phyloP scores from a whole-genome alignment of 768 basidiomycete species.

The Mrakia frigida region DNA sequence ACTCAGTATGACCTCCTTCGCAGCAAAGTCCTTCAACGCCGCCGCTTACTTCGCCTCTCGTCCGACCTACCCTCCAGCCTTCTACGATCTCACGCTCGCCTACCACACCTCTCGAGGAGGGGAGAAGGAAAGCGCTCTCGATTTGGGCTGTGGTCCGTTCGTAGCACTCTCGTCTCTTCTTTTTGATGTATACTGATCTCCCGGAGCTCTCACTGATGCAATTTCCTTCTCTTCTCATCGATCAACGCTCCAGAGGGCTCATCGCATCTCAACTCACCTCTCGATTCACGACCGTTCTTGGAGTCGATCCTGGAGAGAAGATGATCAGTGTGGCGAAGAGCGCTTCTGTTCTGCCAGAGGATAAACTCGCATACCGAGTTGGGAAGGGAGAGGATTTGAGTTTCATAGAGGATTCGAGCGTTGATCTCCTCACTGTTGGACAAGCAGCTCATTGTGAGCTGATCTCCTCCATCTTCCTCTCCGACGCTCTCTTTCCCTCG shows the following conservation, averaged over 20 bases:
- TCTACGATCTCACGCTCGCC: constrained; percentile 60
- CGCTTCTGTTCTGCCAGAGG: constrained; percentile 14
- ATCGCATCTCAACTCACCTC: constrained; percentile 56
- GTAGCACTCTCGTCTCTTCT: constrained; percentile 45
- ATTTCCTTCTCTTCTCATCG: not conserved
- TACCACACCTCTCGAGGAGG: constrained; percentile 51
- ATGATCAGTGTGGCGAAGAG: constrained; percentile 54
- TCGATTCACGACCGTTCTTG: constrained; percentile 59
- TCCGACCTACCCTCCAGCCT: constrained; percentile 64
- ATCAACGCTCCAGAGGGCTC: constrained; percentile 52
- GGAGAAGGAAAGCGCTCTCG: constrained; percentile 58
- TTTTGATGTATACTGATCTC: not conserved
- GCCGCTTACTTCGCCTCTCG: constrained; percentile 61
- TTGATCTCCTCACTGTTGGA: constrained; percentile 68
- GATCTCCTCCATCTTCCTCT: not conserved
- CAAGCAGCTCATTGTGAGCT: constrained; percentile 34
- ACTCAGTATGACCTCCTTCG: constrained; percentile 65
- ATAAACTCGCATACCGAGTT: constrained; percentile 45
- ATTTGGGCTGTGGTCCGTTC: constrained; percentile 77
- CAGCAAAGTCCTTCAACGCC: constrained; percentile 64
- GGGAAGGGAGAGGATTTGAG: constrained; percentile 56
- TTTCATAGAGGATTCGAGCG: constrained; percentile 51
- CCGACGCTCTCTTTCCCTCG: not conserved
- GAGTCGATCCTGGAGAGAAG: constrained; percentile 65
- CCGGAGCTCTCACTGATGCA: not conserved